Percentiles rank a stretch among this genome's conserved stretches.
Conservation (phyloP, 2,329 filamentous ascomycete genomes). For the Pseudogymnoascus sp. region DNA sequence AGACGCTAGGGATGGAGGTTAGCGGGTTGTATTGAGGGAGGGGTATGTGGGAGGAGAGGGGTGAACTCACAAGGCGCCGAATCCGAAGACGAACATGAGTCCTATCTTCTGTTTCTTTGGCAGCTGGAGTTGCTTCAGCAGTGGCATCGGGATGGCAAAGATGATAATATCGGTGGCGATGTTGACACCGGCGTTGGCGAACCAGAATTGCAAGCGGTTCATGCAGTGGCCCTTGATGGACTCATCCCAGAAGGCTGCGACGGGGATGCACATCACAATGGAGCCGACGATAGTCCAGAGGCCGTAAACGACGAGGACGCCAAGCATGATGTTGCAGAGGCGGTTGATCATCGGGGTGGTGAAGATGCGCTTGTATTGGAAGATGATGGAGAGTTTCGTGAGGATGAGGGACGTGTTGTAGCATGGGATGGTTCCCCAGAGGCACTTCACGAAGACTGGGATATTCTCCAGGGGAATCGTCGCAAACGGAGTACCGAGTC, state of each 20-base stretch:
- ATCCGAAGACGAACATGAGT: conserved; percentile 33
- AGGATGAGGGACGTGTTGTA: conserved; percentile 23
- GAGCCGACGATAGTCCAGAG: conserved; percentile 23
- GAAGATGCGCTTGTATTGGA: conserved; percentile 25
- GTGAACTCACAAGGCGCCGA: conserved; percentile 25
- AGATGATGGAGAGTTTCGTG: conserved; percentile 26
- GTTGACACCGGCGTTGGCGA: conserved; percentile 35
- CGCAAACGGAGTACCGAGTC: not conserved
- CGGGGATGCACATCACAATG: conserved; percentile 24
- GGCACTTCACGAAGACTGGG: conserved; percentile 12
- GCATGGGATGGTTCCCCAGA: conserved; percentile 23
- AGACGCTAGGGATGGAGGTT: conserved; percentile 10
- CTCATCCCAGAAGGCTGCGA: conserved; percentile 7
- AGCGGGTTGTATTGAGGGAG: not conserved
- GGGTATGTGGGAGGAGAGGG: not conserved
- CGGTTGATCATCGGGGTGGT: conserved; percentile 18
- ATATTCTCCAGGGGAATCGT: not conserved
- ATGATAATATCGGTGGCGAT: conserved; percentile 29
- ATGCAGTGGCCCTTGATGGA: conserved; percentile 21
- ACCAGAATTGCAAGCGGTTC: conserved; percentile 35
- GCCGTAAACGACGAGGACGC: conserved; percentile 22
- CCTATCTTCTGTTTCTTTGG: conserved; percentile 40
- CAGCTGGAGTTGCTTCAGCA: conserved; percentile 26
- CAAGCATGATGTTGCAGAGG: conserved; percentile 20
- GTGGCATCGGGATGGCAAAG: conserved; percentile 26